phyloP scores from a whole-genome alignment of 2,329 filamentous ascomycete species.

The Trichoderma sp. region DNA sequence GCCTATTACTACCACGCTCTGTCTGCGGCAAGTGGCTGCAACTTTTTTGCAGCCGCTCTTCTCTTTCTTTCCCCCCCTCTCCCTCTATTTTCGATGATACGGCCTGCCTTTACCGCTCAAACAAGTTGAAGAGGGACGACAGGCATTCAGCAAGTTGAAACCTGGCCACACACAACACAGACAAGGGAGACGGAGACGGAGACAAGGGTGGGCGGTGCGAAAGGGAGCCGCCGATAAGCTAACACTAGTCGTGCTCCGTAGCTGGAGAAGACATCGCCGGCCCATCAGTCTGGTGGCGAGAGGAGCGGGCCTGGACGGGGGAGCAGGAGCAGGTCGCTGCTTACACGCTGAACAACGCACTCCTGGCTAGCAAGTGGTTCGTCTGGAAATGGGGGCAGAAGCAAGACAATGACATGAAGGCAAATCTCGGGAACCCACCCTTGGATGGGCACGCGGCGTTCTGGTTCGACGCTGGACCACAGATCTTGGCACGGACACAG shows the following conservation, averaged over 20 bases:
- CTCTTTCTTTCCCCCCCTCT: neutral
- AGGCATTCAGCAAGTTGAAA: conserved; percentile 4
- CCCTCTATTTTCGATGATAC: neutral
- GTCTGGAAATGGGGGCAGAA: conserved; percentile 17
- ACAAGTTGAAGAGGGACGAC: neutral
- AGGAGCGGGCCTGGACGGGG: conserved; percentile 18
- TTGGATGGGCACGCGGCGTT: neutral
- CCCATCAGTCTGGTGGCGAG: conserved; percentile 19
- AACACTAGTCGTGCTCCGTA: conserved; percentile 22
- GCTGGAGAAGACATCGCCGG: conserved; percentile 17
- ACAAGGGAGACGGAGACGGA: conserved; percentile 6
- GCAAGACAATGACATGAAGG: conserved; percentile 11
- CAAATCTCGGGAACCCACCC: conserved; percentile 8
- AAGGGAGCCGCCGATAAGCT: conserved; percentile 21
- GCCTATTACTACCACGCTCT: neutral
- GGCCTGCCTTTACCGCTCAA: neutral
- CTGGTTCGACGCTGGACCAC: conserved; percentile 9
- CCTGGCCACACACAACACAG: neutral
- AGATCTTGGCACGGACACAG: conserved; percentile 18
- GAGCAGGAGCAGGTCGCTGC: conserved; percentile 13
- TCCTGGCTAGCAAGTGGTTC: conserved; percentile 15
- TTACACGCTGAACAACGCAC: conserved; percentile 20
- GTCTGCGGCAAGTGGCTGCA: conserved; percentile 8
- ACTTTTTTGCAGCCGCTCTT: neutral
- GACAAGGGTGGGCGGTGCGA: conserved; percentile 1